Evolutionary conservation across 1,284 basidiomycete genomes (phyloP).

Genomic region (Tilletia setariae): DNA sequence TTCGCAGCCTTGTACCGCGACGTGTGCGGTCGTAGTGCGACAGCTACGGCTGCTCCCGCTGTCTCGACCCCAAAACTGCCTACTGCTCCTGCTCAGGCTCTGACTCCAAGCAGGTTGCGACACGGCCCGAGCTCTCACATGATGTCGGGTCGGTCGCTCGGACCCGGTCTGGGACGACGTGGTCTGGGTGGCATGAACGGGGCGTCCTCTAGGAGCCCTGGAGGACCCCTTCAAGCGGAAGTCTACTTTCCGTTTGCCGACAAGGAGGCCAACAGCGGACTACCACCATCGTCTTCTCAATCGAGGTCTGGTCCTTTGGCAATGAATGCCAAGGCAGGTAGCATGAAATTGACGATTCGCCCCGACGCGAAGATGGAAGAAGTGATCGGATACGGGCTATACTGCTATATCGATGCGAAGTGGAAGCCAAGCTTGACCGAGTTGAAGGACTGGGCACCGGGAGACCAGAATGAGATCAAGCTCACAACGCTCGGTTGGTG

Average conservation of each 20-base stretch:
- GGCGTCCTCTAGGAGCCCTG: conserved; percentile 29
- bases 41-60: neutral
- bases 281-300: conserved; percentile 21
- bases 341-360: conserved; percentile 65
- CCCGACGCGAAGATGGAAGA: conserved; percentile 91
- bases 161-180: conserved; percentile 29
- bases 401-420: conserved; percentile 83
- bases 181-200: conserved; percentile 28
- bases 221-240: conserved; percentile 61
- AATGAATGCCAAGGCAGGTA: conserved; percentile 41
- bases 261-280: conserved; percentile 59
- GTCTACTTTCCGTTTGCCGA: conserved; percentile 75
- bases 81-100: neutral
- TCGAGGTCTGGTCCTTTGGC: conserved; percentile 31
- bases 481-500: conserved; percentile 84
- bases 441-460: conserved; percentile 22
- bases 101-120: neutral
- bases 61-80: neutral
- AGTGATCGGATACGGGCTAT: conserved; percentile 87
- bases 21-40: neutral
- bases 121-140: conserved; percentile 13
- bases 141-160: conserved; percentile 29
- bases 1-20: conserved; percentile 4
- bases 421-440: conserved; percentile 72
- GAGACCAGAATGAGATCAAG: conserved; percentile 64